Evolutionary conservation across 768 basidiomycete genomes (phyloP), one percentile per base, ranked within the genome.

Genomic region (Hydnomerulius pinastri): DNA sequence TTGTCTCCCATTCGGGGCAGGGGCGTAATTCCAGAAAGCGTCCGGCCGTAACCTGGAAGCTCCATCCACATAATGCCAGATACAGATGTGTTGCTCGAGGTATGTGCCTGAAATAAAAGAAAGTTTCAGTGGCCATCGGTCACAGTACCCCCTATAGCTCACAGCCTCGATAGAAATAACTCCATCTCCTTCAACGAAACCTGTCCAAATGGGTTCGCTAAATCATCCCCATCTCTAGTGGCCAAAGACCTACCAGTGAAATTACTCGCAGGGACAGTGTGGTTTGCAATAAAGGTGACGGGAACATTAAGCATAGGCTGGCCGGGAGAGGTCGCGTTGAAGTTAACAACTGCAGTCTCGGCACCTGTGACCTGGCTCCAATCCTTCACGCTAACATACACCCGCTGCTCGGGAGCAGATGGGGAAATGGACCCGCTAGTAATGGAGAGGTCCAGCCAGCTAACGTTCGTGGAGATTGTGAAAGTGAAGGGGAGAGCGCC

Each of bases 161-260:
- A 48, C 80, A 30, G 85, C 86, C 58, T 89, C 85, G 24, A 87
- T 84, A 1, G 82, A 80, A 33, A 88, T 72, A 17, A 76, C 79
- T 11, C 85, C 83, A 37, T 80, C 75, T 18, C 77, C 81, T 55
- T 87, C 83, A 21, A 88, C 77, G 55, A 85, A 83, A 4, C 84
- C 82, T 78, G 39, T 47, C 21, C 9, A 21, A n/a, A n/a, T n/a
- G n/a, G n/a, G n/a, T n/a, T n/a, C n/a, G n/a, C n/a, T n/a, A n/a
- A n/a, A n/a, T n/a, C n/a, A n/a, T n/a, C n/a, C n/a, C n/a, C 25
- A 35, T 12, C 35, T 8, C 18, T 8, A 9, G 33, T 17, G 28
- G 25, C 38, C 25, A 17, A 17, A n/a, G 4, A 21, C 38, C 12
- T 18, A 24, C 56, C 43, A 43, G 40, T 32, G 43, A 55, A 47